Conservation (phyloP, 352 stramenopile species). For the Globisporangium acanthophoron region DNA sequence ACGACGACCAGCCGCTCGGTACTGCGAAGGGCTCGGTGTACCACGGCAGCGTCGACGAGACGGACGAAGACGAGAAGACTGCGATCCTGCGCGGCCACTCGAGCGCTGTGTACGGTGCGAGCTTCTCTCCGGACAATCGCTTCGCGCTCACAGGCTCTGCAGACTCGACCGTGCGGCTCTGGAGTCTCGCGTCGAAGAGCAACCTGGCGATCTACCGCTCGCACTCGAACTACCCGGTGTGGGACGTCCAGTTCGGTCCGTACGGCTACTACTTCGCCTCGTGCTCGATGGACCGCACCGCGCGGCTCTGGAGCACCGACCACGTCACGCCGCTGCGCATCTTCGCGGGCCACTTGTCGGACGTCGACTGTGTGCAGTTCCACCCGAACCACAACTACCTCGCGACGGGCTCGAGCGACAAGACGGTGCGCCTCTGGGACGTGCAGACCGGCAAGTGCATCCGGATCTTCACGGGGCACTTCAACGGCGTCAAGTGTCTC, state of each 20-base stretch:
- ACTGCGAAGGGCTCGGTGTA: constrained; percentile 58
- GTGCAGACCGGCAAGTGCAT: constrained; percentile 91
- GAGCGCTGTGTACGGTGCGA: constrained; percentile 77
- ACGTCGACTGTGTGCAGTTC: constrained; percentile 90
- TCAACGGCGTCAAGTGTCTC: constrained; percentile 81
- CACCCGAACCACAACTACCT: constrained; percentile 97
- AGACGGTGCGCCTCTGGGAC: constrained; percentile 93
- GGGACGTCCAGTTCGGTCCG: constrained; percentile 89
- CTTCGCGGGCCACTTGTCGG: constrained; percentile 90
- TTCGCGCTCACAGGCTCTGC: constrained; percentile 79
- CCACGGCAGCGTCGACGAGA: constrained; percentile 37
- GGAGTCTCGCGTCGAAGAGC: constrained; percentile 78
- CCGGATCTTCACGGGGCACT: constrained; percentile 90
- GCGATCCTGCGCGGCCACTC: constrained; percentile 72
- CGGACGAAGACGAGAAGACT: constrained; percentile 64
- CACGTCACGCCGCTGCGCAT: constrained; percentile 87
- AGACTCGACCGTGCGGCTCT: constrained; percentile 79
- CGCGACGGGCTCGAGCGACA: constrained; percentile 91
- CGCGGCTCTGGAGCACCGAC: constrained; percentile 93
- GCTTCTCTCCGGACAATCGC: constrained; percentile 83
- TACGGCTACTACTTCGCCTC: constrained; percentile 95
- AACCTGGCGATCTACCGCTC: constrained; percentile 76
- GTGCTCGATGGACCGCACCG: constrained; percentile 91
- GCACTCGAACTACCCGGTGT: constrained; percentile 79
- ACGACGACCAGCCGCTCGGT: constrained; percentile 71